Evolutionary conservation across 306 rosid species (phyloP).

Genomic region (Adenanthera pavonina): DNA sequence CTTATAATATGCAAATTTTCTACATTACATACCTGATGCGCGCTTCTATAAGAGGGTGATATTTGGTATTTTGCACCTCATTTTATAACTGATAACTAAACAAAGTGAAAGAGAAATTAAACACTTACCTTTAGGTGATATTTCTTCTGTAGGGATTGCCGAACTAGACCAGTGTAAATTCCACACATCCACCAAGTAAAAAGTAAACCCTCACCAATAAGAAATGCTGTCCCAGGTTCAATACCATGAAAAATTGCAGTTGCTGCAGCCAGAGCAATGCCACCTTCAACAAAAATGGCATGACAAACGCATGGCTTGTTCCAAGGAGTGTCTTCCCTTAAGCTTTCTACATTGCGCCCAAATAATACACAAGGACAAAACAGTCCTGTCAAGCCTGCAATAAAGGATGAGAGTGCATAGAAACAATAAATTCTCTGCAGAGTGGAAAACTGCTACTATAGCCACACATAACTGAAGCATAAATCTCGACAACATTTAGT

Average conservation of each 20-base stretch:
- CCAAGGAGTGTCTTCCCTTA: constrained; percentile 84
- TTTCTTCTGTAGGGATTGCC: constrained; percentile 89
- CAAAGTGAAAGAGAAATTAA: constrained; percentile 17
- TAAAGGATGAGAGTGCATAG: constrained; percentile 27
- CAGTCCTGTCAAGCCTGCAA: constrained; percentile 83
- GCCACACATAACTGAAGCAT: constrained; percentile 4
- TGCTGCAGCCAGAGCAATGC: constrained; percentile 80
- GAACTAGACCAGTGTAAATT: constrained; percentile 82
- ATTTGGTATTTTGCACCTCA: constrained; percentile 19
- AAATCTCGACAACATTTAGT: constrained; percentile 7
- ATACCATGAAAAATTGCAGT: constrained; percentile 66
- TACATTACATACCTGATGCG: constrained; percentile 27
- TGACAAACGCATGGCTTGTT: constrained; percentile 85
- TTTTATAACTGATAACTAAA: background rate
- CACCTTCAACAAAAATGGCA: constrained; percentile 93
- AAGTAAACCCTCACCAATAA: constrained; percentile 80
- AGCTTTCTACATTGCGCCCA: constrained; percentile 82
- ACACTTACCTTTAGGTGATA: constrained; percentile 84
- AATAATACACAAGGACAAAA: constrained; percentile 94
- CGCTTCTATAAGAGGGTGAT: constrained; percentile 12
- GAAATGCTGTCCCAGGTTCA: constrained; percentile 73
- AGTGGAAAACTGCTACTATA: constrained; percentile 9
- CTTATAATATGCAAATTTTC: constrained; percentile 25
- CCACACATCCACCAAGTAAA: constrained; percentile 99
- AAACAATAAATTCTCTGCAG: constrained; percentile 10